Conservation (phyloP, 805 yeast species). For the Metschnikowia noctiluminum region DNA sequence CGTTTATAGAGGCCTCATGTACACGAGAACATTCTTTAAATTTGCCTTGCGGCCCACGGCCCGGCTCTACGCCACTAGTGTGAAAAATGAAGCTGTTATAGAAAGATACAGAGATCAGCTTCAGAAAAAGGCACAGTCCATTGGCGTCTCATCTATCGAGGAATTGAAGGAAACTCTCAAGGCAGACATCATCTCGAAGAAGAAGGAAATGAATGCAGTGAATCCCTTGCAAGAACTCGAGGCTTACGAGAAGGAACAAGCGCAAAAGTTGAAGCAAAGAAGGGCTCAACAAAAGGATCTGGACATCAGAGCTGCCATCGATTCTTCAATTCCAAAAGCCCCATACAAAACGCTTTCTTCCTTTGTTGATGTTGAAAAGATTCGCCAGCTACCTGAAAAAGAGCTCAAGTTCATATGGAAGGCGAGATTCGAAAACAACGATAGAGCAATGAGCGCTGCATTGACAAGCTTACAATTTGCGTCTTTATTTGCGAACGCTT, state of each 20-base stretch:
- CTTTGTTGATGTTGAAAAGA: conserved; percentile 66
- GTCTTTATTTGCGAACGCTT: conserved; percentile 62
- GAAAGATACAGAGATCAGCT: conserved; percentile 31
- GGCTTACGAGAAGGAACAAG: conserved; percentile 45
- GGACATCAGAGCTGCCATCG: conserved; percentile 31
- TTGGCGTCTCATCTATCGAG: conserved; percentile 43
- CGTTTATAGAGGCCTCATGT: neutral
- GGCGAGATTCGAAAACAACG: conserved; percentile 68
- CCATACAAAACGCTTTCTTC: conserved; percentile 74
- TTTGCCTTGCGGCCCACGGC: neutral
- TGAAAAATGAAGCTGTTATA: conserved; percentile 4
- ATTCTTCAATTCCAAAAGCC: conserved; percentile 30
- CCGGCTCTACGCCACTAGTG: conserved; percentile 6
- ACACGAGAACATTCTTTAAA: neutral
- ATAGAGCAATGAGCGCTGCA: conserved; percentile 61
- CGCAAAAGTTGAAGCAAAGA: conserved; percentile 23
- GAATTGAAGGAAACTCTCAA: conserved; percentile 62
- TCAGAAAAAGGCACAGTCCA: conserved; percentile 31
- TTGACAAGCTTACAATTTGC: conserved; percentile 57
- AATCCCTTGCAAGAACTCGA: conserved; percentile 74
- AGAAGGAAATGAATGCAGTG: conserved; percentile 53
- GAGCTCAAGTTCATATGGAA: conserved; percentile 86
- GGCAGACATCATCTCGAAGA: conserved; percentile 54
- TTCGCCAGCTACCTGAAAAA: conserved; percentile 49
- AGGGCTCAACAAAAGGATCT: conserved; percentile 21